These are phyloP conservation scores for Solanum dulcamara DNA, from an alignment of 257 asterid genomes.

Conservation along the genomic window DNA sequence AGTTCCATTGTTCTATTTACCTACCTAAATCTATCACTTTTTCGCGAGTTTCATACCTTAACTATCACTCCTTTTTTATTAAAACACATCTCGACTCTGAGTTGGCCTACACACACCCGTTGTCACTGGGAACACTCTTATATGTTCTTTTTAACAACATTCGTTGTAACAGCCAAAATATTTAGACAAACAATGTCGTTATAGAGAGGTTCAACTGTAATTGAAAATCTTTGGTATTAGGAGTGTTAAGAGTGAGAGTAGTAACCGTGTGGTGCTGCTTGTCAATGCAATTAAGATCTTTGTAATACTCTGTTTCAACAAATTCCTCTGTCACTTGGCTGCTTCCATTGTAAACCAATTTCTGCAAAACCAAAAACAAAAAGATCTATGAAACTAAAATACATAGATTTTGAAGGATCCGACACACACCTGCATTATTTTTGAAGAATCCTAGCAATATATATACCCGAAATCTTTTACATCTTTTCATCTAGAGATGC, in stretches of 20 bases:
- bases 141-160: neutral
- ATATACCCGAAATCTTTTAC: neutral
- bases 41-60: neutral
- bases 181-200: neutral
- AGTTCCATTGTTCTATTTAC: too few relatives aligned
- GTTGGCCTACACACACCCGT: neutral
- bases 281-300: slow-evolving; percentile 60
- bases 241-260: neutral
- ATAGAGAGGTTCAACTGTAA: neutral
- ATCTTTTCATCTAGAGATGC: too few relatives aligned
- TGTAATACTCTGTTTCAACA: slow-evolving; percentile 77
- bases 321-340: slow-evolving; percentile 50
- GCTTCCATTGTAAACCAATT: slow-evolving; percentile 38
- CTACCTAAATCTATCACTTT: neutral
- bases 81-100: neutral
- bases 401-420: neutral
- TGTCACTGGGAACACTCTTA: neutral
- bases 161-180: neutral
- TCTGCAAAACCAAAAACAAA: slow-evolving; percentile 24
- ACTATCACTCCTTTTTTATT: neutral
- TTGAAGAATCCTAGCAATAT: neutral
- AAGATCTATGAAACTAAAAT: neutral
- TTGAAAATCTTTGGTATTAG: neutral
- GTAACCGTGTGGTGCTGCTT: slow-evolving; percentile 91
- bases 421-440: neutral